Percentiles rank a stretch among this genome's conserved stretches.
Conservation (phyloP, 495 filamentous ascomycete species). For the Penicillium antarcticum region DNA sequence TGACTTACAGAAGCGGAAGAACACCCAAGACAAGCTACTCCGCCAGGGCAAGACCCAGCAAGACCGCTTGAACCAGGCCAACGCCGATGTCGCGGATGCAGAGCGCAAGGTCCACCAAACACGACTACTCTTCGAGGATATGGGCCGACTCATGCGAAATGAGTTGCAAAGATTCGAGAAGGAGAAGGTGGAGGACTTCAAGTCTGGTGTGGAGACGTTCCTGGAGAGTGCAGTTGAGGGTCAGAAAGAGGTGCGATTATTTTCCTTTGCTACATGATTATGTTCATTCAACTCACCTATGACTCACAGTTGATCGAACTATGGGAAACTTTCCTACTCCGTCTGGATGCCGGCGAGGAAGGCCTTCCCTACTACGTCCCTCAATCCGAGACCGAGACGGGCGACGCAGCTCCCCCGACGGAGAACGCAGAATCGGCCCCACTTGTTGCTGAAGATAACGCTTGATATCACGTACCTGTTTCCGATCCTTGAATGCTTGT, state of each 20-base stretch:
- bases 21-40: slow-evolving; percentile 85
- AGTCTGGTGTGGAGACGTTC: slow-evolving; percentile 95
- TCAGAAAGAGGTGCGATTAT: slow-evolving; percentile 86
- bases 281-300: slow-evolving; percentile 17
- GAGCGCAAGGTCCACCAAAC: slow-evolving; percentile 92
- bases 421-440: slow-evolving; percentile 28
- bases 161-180: slow-evolving; percentile 93
- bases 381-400: slow-evolving; percentile 26
- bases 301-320: slow-evolving; percentile 81
- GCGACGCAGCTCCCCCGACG: slow-evolving; percentile 11
- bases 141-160: slow-evolving; percentile 86
- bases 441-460: slow-evolving; percentile 13
- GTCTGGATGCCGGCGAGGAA: slow-evolving; percentile 90
- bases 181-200: slow-evolving; percentile 99
- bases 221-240: slow-evolving; percentile 94
- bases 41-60: slow-evolving; percentile 92
- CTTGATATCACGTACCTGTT: not conserved
- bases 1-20: slow-evolving; percentile 81
- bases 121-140: slow-evolving; percentile 89
- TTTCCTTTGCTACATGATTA: not conserved
- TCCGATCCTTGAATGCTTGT: not conserved
- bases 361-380: slow-evolving; percentile 73
- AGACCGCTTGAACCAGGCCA: slow-evolving; percentile 85
- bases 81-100: slow-evolving; percentile 88
- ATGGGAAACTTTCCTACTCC: slow-evolving; percentile 97